Evolutionary conservation across 2,329 filamentous ascomycete species (phyloP).

Genomic region (Hypoxylon sp.): DNA sequence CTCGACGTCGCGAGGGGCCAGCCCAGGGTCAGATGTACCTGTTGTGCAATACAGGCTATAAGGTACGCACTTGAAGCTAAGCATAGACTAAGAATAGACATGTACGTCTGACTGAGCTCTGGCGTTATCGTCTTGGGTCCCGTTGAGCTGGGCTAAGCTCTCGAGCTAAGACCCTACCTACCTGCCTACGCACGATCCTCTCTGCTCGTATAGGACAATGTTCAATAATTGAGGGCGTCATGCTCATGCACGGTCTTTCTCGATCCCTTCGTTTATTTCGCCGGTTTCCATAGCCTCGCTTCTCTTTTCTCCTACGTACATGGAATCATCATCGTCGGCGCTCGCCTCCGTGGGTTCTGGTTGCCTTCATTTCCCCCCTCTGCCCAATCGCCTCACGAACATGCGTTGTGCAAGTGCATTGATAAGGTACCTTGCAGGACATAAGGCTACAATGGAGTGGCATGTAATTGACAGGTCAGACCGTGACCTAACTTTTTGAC

Average conservation of each 20-base stretch:
- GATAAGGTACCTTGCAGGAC: conserved; percentile 43
- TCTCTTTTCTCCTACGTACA: conserved; percentile 6
- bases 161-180: conserved; percentile 27
- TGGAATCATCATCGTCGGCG: conserved; percentile 18
- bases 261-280: conserved; percentile 24
- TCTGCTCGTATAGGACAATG: conserved; percentile 32
- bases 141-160: conserved; percentile 26
- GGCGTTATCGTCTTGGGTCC: conserved; percentile 24
- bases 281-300: conserved; percentile 37
- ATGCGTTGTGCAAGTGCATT: conserved; percentile 19
- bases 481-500: conserved; percentile 7
- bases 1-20: conserved; percentile 19
- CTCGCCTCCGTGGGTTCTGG: conserved; percentile 22
- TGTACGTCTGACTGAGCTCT: conserved; percentile 3
- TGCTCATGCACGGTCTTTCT: conserved; percentile 37
- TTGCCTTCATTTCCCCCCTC: conserved; percentile 26
- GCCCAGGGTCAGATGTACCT: conserved; percentile 18
- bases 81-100: conserved; percentile 31
- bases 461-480: conserved; percentile 21
- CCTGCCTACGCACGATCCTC: conserved; percentile 27
- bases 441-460: conserved; percentile 35
- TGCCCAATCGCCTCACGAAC: conserved; percentile 31
- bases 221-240: conserved; percentile 25
- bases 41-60: conserved; percentile 28
- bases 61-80: conserved; percentile 30